Percentiles rank a stretch among this genome's conserved stretches.
Conservation (phyloP, 345 rosid species). For the Aquilaria malaccensis region DNA sequence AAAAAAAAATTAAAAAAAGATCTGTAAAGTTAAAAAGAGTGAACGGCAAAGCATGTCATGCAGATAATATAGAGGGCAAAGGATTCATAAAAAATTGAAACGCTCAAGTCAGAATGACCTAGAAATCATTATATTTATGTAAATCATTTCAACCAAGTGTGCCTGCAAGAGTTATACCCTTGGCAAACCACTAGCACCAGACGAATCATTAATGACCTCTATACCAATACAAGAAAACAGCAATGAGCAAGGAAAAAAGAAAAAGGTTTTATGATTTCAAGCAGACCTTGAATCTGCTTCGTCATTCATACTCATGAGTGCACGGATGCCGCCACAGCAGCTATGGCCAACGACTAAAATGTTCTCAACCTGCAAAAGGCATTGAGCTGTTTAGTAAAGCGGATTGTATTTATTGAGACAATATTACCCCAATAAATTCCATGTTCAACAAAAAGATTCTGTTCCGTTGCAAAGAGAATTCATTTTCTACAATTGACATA, state of each 20-base stretch:
- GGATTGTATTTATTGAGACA: too few species aligned
- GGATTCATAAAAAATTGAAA: too few species aligned
- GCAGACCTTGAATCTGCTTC: slow-evolving; percentile 65
- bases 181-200: too few species aligned
- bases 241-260: background rate
- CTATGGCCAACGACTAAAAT: slow-evolving; percentile 91
- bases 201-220: background rate
- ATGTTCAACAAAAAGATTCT: too few species aligned
- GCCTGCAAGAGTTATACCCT: too few species aligned
- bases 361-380: slow-evolving; percentile 69
- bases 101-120: too few species aligned
- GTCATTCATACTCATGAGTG: slow-evolving; percentile 84
- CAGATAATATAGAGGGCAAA: background rate
- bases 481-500: too few species aligned
- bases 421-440: too few species aligned
- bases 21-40: background rate
- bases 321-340: slow-evolving; percentile 92
- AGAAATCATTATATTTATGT: background rate
- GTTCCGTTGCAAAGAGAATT: too few species aligned
- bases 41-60: background rate
- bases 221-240: too few species aligned
- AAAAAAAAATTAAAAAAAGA: slow-evolving; percentile 22
- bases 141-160: too few species aligned
- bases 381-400: too few species aligned
- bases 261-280: background rate